phyloP scores from a whole-genome alignment of 495 filamentous ascomycete genomes.

The Astrocystis sublimbata region DNA sequence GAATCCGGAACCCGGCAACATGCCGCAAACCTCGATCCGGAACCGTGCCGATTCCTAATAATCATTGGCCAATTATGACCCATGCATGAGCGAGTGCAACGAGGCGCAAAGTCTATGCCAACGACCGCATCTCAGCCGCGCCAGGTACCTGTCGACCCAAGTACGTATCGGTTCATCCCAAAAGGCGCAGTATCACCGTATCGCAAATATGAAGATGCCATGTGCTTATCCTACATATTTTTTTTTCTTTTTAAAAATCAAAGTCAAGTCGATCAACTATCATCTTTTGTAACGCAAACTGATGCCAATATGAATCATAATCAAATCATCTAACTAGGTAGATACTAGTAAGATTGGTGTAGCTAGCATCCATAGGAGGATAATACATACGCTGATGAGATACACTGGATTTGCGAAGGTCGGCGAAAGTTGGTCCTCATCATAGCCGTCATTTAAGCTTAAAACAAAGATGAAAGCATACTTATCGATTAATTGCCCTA shows the following conservation, averaged over 20 bases:
- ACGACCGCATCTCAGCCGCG: constrained; percentile 1
- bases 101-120: constrained; percentile 7
- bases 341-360: neutral
- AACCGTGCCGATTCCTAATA: neutral
- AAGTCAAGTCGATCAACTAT: neutral
- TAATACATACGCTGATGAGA: too few relatives aligned
- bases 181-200: constrained; percentile 2
- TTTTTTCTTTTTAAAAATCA: too few relatives aligned
- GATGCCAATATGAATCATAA: neutral
- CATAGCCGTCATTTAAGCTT: too few relatives aligned
- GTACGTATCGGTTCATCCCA: neutral
- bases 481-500: too few relatives aligned
- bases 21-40: neutral
- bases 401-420: too few relatives aligned
- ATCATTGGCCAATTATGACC: neutral
- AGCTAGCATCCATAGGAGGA: neutral
- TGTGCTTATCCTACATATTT: neutral
- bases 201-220: neutral
- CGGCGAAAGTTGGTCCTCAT: too few relatives aligned
- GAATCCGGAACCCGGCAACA: neutral
- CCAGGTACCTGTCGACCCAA: neutral
- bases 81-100: too few relatives aligned
- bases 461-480: too few relatives aligned
- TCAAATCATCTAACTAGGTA: too few relatives aligned
- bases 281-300: neutral